Conservation (phyloP, 805 yeast species). For the Ogataea populi-albae region DNA sequence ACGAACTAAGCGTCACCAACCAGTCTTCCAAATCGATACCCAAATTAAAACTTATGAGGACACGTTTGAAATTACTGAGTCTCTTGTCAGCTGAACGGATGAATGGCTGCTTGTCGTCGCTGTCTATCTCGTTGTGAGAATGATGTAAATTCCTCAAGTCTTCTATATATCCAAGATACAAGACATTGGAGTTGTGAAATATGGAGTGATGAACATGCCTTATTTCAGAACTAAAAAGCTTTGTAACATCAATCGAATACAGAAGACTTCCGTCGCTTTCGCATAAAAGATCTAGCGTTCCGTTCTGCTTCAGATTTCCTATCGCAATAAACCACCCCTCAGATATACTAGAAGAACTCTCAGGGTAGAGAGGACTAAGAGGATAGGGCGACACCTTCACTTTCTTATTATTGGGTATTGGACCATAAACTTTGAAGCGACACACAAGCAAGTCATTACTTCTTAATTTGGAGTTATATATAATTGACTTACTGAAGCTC, state of each 20-base stretch:
- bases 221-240: slow-evolving; percentile 57
- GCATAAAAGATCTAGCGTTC: slow-evolving; percentile 54
- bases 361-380: slow-evolving; percentile 22
- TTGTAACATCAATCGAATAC: slow-evolving; percentile 55
- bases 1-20: slow-evolving; percentile 65
- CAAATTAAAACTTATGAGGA: slow-evolving; percentile 60
- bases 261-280: slow-evolving; percentile 63
- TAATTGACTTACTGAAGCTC: slow-evolving; percentile 36
- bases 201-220: slow-evolving; percentile 62
- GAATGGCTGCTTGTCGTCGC: slow-evolving; percentile 7
- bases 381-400: slow-evolving; percentile 28
- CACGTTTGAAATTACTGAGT: slow-evolving; percentile 26
- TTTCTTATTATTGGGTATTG: slow-evolving; percentile 44
- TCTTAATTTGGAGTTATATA: slow-evolving; percentile 20
- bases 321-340: slow-evolving; percentile 73
- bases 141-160: slow-evolving; percentile 48
- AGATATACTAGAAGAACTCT: slow-evolving; percentile 18
- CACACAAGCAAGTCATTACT: slow-evolving; percentile 51
- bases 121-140: slow-evolving; percentile 26
- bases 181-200: slow-evolving; percentile 53
- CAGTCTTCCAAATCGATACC: slow-evolving; percentile 74
- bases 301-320: slow-evolving; percentile 67
- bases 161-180: slow-evolving; percentile 56
- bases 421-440: slow-evolving; percentile 64
- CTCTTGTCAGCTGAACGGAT: slow-evolving; percentile 12